Conservation (phyloP, 73 alveolate genomes). For the Paramecium sexaurelia region DNA sequence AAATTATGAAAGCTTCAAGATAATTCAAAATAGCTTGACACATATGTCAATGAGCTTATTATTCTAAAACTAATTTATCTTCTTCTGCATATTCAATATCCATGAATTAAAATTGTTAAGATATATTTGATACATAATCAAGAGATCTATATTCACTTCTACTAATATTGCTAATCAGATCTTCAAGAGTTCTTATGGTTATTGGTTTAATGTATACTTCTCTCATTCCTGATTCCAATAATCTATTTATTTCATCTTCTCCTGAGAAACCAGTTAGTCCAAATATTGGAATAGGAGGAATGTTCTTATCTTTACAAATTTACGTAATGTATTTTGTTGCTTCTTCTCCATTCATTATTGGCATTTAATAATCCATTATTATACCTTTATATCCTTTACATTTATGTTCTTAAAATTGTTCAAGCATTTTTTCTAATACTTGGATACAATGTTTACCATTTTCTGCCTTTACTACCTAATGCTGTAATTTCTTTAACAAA, state of each 20-base stretch:
- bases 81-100: constrained; percentile 30
- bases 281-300: background rate
- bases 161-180: background rate
- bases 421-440: background rate
- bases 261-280: constrained; percentile 50
- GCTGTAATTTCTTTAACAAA: background rate
- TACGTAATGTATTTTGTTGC: background rate
- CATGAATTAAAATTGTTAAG: constrained; percentile 7
- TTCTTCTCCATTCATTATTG: constrained; percentile 43
- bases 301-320: background rate
- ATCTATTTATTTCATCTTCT: constrained; percentile 5
- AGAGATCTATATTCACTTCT: background rate
- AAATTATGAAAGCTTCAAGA: background rate
- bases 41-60: background rate
- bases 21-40: background rate
- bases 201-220: constrained; percentile 48
- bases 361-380: constrained; percentile 53
- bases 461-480: background rate
- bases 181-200: background rate
- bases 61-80: background rate
- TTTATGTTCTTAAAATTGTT: constrained; percentile 5
- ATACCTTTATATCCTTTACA: constrained; percentile 26
- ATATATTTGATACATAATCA: background rate
- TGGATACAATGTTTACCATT: background rate
- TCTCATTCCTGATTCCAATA: constrained; percentile 33